Conservation (phyloP, 1,139 yeast species). For the Candida labiduridarum region DNA sequence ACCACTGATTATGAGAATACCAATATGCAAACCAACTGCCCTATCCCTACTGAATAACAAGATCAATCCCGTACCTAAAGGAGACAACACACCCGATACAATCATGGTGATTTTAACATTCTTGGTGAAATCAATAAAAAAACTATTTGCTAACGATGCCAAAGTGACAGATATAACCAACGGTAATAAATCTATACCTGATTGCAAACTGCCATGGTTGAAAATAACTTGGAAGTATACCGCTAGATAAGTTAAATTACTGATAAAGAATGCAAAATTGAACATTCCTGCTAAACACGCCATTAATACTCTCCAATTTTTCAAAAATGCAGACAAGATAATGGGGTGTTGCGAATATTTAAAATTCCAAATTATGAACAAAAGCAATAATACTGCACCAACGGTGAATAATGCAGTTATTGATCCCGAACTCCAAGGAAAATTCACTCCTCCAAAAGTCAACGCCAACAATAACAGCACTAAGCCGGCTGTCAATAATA, state of each 20-base stretch:
- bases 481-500: conserved; percentile 30
- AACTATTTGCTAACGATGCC: conserved; percentile 49
- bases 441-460: conserved; percentile 39
- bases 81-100: conserved; percentile 43
- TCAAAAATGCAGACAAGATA: conserved; percentile 45
- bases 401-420: conserved; percentile 56
- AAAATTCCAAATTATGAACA: conserved; percentile 54
- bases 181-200: conserved; percentile 63
- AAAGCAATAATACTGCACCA: conserved; percentile 49
- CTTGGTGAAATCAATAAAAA: conserved; percentile 48
- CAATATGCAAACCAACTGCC: conserved; percentile 44
- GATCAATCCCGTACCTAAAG: conserved; percentile 57
- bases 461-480: conserved; percentile 35
- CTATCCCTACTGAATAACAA: conserved; percentile 42
- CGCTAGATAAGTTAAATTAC: conserved; percentile 46
- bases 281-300: conserved; percentile 41
- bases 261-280: conserved; percentile 48
- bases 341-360: conserved; percentile 46
- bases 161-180: conserved; percentile 54
- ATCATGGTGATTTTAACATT: conserved; percentile 51
- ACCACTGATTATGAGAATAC: conserved; percentile 56
- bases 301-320: conserved; percentile 35
- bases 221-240: conserved; percentile 59
- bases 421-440: conserved; percentile 51
- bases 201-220: conserved; percentile 50